Conservation (phyloP, 345 rosid species). For the Hypericum androsaemum region DNA sequence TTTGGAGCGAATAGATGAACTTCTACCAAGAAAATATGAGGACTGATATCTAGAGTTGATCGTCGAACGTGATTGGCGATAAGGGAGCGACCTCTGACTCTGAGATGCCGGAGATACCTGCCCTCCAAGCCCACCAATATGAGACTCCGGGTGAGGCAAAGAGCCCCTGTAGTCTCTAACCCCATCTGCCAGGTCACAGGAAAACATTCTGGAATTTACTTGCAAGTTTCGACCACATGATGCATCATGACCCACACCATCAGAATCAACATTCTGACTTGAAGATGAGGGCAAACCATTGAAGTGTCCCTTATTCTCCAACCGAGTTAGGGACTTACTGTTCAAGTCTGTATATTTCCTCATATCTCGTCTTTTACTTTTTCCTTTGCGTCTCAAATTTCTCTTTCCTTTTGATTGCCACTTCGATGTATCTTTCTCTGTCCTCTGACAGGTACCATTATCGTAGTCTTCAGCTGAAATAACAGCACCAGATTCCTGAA, state of each 20-base stretch:
- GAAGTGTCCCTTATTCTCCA: slow-evolving; percentile 19
- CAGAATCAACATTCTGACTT: slow-evolving; percentile 28
- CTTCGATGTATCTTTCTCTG: slow-evolving; percentile 60
- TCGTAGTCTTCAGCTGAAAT: slow-evolving; percentile 22
- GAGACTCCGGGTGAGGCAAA: slow-evolving; percentile 19
- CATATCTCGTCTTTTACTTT: slow-evolving; percentile 47
- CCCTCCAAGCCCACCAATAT: slow-evolving; percentile 20
- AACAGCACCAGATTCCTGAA: slow-evolving; percentile 34
- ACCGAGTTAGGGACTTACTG: slow-evolving; percentile 30
- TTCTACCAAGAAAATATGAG: slow-evolving; percentile 33
- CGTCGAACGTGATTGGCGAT: slow-evolving; percentile 46
- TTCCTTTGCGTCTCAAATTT: slow-evolving; percentile 66
- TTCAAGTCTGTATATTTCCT: slow-evolving; percentile 37
- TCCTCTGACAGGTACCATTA: slow-evolving; percentile 36
- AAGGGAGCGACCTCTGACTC: slow-evolving; percentile 51
- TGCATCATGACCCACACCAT: slow-evolving; percentile 11
- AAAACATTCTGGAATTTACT: slow-evolving; percentile 14
- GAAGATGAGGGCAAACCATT: slow-evolving; percentile 30
- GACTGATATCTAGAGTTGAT: slow-evolving; percentile 37
- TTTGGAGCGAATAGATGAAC: slow-evolving; percentile 20
- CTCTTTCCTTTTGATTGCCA: slow-evolving; percentile 96
- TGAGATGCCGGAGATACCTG: slow-evolving; percentile 39
- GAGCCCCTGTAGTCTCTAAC: slow-evolving; percentile 30
- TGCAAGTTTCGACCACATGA: slow-evolving; percentile 9
- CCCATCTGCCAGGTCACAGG: slow-evolving; percentile 24